Evolutionary conservation across 73 alveolate species (phyloP).

Genomic region (Paramecium caudatum): DNA sequence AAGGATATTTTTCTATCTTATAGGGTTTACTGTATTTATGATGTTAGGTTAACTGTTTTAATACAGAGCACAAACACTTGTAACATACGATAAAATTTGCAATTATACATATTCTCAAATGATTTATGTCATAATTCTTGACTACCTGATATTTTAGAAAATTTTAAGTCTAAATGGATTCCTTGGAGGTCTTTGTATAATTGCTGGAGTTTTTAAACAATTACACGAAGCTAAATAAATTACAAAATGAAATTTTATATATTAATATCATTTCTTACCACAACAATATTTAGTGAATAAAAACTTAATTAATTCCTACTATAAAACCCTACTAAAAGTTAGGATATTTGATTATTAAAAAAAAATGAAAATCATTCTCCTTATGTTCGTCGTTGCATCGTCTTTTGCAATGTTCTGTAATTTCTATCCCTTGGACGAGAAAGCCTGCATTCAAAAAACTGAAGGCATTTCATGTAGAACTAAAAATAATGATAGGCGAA

Average conservation of each 20-base stretch:
- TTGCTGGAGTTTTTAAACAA: not conserved
- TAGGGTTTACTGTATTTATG: not conserved
- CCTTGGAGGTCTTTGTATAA: not conserved
- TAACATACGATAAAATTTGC: not conserved
- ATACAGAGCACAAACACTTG: conserved; percentile 7
- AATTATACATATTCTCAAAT: conserved; percentile 4
- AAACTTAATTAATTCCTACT: no score
- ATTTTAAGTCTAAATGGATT: conserved; percentile 8
- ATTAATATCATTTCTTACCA: no score
- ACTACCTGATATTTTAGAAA: not conserved
- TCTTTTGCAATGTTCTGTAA: conserved; percentile 6
- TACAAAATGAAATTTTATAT: not conserved
- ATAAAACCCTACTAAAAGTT: no score
- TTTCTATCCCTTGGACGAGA: conserved; percentile 11
- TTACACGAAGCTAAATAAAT: not conserved
- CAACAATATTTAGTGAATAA: no score
- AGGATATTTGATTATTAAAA: no score
- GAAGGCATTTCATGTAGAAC: not conserved
- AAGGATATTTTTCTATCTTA: not conserved
- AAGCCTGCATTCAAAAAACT: conserved; percentile 27
- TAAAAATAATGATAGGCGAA: not conserved
- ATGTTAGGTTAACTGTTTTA: not conserved
- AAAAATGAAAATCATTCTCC: no score
- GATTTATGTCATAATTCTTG: not conserved
- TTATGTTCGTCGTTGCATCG: no score